Percentiles rank a stretch among this genome's conserved stretches.
Conservation (phyloP, 345 rosid genomes). For the Viola odorata region DNA sequence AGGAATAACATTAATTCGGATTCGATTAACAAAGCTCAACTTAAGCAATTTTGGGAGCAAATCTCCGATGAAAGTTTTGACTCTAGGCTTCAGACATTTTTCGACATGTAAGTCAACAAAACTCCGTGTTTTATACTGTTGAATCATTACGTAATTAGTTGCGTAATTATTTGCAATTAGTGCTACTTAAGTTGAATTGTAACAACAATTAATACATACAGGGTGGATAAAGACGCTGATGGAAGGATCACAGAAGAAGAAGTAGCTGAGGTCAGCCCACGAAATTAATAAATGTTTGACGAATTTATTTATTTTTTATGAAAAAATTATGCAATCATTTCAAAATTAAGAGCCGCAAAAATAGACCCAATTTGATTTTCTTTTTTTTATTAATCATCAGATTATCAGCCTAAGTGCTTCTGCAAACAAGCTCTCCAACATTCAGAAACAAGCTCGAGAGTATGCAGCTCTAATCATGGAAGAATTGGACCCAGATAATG, state of each 20-base stretch:
- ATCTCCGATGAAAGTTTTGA: conserved; percentile 83
- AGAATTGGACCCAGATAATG: conserved; percentile 77
- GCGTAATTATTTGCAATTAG: background rate
- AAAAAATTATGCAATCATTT: too few species aligned
- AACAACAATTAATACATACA: conserved; percentile 13
- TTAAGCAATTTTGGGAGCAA: conserved; percentile 70
- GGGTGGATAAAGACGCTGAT: conserved; percentile 79
- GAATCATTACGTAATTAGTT: background rate
- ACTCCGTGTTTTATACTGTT: background rate
- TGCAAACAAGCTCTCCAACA: conserved; percentile 71
- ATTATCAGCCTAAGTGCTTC: conserved; percentile 84
- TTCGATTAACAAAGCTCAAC: conserved; percentile 58
- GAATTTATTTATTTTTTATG: too few species aligned
- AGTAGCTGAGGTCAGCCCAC: conserved; percentile 53
- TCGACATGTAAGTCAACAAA: conserved; percentile 62
- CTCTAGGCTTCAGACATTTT: conserved; percentile 78
- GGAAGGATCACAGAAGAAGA: conserved; percentile 85
- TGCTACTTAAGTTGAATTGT: background rate
- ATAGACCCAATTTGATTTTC: background rate
- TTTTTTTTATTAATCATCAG: conserved; percentile 23
- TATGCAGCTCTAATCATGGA: conserved; percentile 88
- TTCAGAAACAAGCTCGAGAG: conserved; percentile 79
- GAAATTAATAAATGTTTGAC: background rate
- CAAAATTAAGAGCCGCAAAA: too few species aligned
- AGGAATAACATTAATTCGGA: conserved; percentile 54